phyloP scores from a whole-genome alignment of 2,329 filamentous ascomycete species.

The Nemania sp. region DNA sequence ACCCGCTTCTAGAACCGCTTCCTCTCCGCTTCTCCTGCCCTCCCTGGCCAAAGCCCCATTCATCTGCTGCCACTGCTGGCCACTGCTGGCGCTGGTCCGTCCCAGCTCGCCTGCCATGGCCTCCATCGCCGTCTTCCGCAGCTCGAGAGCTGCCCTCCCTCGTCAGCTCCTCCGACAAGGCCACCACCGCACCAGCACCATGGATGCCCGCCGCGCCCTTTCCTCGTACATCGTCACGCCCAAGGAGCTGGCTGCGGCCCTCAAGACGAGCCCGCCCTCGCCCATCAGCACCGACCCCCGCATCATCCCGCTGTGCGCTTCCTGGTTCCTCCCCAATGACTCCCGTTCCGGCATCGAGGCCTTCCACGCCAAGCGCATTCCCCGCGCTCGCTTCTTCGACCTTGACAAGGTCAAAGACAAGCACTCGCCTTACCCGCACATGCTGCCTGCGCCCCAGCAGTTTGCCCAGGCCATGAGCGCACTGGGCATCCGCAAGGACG shows the following conservation, averaged over 20 bases:
- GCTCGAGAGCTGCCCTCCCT: conserved; percentile 45
- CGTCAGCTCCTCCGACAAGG: conserved; percentile 42
- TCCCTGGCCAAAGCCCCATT: too few relatives aligned
- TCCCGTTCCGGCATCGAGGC: conserved; percentile 77
- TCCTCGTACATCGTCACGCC: conserved; percentile 87
- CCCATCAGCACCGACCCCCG: conserved; percentile 80
- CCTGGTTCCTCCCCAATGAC: conserved; percentile 97
- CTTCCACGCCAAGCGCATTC: conserved; percentile 83
- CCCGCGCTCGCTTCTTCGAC: conserved; percentile 92
- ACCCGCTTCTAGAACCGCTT: too few relatives aligned
- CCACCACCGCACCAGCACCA: conserved; percentile 41
- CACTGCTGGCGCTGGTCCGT: too few relatives aligned
- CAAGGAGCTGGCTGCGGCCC: conserved; percentile 75
- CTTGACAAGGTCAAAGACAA: conserved; percentile 89
- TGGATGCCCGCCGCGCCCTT: conserved; percentile 58
- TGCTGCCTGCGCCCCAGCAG: conserved; percentile 80
- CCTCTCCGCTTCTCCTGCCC: too few relatives aligned
- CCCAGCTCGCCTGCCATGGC: too few relatives aligned
- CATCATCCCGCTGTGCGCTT: conserved; percentile 85
- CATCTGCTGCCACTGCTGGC: too few relatives aligned
- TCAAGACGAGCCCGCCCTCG: conserved; percentile 79
- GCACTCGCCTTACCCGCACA: conserved; percentile 89
- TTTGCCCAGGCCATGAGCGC: conserved; percentile 89
- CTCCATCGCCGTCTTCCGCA: conserved; percentile 47
- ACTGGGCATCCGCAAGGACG: conserved; percentile 83